Evolutionary conservation across 1,139 yeast species (phyloP), one percentile per base, ranked within the genome.

Genomic region (Debaryomyces fabryi): DNA sequence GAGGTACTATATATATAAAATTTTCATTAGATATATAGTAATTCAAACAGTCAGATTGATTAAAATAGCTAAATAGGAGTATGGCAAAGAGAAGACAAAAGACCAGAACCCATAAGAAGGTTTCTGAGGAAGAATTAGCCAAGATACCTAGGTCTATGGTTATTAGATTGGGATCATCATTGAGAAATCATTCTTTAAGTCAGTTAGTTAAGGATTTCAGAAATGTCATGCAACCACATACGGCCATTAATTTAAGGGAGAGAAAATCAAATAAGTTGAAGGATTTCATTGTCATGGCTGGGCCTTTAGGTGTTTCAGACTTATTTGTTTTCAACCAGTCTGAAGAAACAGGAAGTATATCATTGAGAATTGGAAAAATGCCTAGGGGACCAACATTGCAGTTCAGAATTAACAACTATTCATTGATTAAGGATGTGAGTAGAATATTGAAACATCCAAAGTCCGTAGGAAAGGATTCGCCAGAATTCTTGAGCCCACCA

Each of bases 351-450:
- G 98, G 97, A 6, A 85, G 84, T 51, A 85, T 95, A 9, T 86
- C 93, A 44, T 73, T 95, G 56, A 81, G 98, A 61, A 71, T 95
- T 46, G 92, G 95, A 2, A 82, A 90, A 59, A 82, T 93, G 72
- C 97, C 99, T 30, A 78, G 92, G 53, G 99, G 99, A 5, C 99
- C 99, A 24, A 91, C 96, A 12, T 72, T 92, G 46, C 88, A 92
- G 53, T 95, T 93, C 71, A 80, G 81, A 53, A 85, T 95, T 44
- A 74, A 82, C 54, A 81, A 80, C 55, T 95, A 91, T 66, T 86
- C 96, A 6, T 76, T 95, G 49, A 81, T 87, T 59, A 88, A 88
- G 65, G 99, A 95, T 66, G 85, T 95, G n/a, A 72, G 81, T 46
- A 78, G 72, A 53, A 79, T 83, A 59, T 79, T 85, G 66, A 85